These are phyloP conservation scores for Trichophyton simii DNA, from an alignment of 2,329 filamentous ascomycete species.

Conservation along the genomic window DNA sequence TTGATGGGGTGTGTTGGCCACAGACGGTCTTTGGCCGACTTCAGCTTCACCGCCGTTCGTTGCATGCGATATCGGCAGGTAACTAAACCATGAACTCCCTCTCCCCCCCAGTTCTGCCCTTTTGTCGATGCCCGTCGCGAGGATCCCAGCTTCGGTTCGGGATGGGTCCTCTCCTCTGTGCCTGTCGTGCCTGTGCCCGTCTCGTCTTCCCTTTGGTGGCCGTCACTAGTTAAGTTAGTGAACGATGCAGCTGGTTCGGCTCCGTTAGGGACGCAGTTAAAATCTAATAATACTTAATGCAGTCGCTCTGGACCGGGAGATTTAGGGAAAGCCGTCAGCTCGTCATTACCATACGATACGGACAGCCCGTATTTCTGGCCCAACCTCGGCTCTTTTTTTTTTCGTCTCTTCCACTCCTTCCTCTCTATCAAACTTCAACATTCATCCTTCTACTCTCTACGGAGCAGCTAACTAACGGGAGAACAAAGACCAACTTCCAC, in stretches of 20 bases:
- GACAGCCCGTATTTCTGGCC: too few species aligned
- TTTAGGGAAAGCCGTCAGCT: background rate
- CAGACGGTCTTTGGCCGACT: background rate
- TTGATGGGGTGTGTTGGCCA: background rate
- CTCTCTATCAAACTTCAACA: too few species aligned
- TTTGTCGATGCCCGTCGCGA: background rate
- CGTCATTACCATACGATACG: background rate
- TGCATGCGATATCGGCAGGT: background rate
- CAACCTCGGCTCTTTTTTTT: background rate
- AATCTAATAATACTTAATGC: too few species aligned
- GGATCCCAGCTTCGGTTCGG: background rate
- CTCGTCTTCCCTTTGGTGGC: background rate
- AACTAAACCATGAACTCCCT: too few species aligned
- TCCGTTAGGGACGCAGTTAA: too few species aligned
- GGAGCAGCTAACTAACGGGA: background rate
- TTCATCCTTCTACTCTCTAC: too few species aligned
- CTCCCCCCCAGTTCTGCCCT: background rate
- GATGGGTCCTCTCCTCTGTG: background rate
- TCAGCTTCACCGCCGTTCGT: slow-evolving; percentile 15
- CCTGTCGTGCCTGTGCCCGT: background rate
- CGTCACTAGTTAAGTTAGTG: too few species aligned
- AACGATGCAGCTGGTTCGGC: too few species aligned
- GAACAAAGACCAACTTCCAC: background rate
- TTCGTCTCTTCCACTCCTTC: background rate
- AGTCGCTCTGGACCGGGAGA: background rate